Evolutionary conservation across 1,284 basidiomycete species (phyloP), one percentile per base, ranked within the genome.

Genomic region (Trichosporon asahii): DNA sequence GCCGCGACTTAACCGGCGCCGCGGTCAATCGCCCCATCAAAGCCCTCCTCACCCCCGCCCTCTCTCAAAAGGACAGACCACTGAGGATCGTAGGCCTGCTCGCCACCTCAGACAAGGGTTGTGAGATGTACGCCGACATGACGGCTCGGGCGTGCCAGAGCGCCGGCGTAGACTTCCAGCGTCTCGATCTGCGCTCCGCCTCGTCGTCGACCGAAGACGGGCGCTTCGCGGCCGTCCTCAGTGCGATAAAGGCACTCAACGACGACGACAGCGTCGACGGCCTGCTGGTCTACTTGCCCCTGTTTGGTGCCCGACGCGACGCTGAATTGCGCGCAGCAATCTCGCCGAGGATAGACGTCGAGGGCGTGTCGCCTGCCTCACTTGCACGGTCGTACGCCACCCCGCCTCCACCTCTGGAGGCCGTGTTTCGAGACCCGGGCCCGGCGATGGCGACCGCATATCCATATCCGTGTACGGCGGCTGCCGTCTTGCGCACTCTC

Each of bases 401-500:
- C 18, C 65, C 70, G 0, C 73, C 72, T 11, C 21, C 23, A n/a
- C 57, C 71, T 2, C 49, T 72, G 65, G 65, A 67, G 18, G 68
- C 70, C 40, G n/a, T 68, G 27, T 64, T 68, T 2, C 35, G 64
- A 29, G 25, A 69, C 65, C 65, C 68, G 3, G 35, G 49, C 12
- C 15, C 35, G 15, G 67, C 64, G 15, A 65, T 66, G 3, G 72
- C 73, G 21, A n/a, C n/a, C n/a, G n/a, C n/a, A n/a, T n/a, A n/a
- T n/a, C n/a, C n/a, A n/a, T 77, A 77, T 65, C 77, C 77, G 0
- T 78, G 77, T 64, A 78, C 77, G 0, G 73, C 77, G 6, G 73
- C 75, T 8, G 76, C 76, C 15, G 75, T 78, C 3, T 70, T 76
- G 15, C 72, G 72, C 6, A 72, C 73, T 0, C 73, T 78, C 0